A percentile compares a stretch with the other conserved stretches of the same genome.
Conservation (phyloP, 75 land plant genomes). For the Adiantum capillusveneris region DNA sequence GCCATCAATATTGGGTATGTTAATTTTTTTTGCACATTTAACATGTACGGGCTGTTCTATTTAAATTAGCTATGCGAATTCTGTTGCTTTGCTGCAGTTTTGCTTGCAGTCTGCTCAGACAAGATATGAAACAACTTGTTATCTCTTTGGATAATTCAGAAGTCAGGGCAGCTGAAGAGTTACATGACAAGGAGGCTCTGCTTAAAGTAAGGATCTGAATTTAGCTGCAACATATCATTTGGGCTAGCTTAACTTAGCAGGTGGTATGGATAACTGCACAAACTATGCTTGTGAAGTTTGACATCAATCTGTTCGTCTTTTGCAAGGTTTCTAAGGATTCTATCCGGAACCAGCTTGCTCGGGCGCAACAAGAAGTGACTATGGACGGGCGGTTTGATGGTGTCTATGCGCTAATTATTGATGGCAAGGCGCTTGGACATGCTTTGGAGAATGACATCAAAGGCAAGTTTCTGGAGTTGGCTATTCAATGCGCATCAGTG, state of each 20-base stretch:
- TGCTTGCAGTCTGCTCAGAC: slow-evolving; percentile 85
- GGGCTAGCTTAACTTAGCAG: no score
- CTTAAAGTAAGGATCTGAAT: slow-evolving; percentile 17
- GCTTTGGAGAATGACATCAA: slow-evolving; percentile 61
- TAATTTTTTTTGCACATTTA: not conserved
- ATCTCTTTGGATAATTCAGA: slow-evolving; percentile 27
- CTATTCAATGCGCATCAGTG: slow-evolving; percentile 71
- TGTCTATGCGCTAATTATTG: slow-evolving; percentile 66
- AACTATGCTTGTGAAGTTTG: no score
- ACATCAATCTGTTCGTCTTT: no score
- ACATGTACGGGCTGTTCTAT: no score
- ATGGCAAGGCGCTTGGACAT: slow-evolving; percentile 72
- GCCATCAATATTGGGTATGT: slow-evolving; percentile 86
- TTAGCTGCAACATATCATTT: no score
- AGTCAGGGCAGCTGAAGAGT: slow-evolving; percentile 23
- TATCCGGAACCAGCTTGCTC: slow-evolving; percentile 43
- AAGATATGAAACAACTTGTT: slow-evolving; percentile 72
- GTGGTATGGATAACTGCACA: no score
- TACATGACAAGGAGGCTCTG: slow-evolving; percentile 24
- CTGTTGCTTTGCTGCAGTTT: slow-evolving; percentile 51
- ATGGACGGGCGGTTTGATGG: slow-evolving; percentile 34
- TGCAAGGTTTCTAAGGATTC: slow-evolving; percentile 47
- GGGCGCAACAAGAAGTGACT: slow-evolving; percentile 28
- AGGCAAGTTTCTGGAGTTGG: slow-evolving; percentile 50
- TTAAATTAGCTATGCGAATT: not conserved